Evolutionary conservation across 2,329 filamentous ascomycete genomes (phyloP), one percentile per base, ranked within the genome.

Genomic region (Grosmannia clavigera): DNA sequence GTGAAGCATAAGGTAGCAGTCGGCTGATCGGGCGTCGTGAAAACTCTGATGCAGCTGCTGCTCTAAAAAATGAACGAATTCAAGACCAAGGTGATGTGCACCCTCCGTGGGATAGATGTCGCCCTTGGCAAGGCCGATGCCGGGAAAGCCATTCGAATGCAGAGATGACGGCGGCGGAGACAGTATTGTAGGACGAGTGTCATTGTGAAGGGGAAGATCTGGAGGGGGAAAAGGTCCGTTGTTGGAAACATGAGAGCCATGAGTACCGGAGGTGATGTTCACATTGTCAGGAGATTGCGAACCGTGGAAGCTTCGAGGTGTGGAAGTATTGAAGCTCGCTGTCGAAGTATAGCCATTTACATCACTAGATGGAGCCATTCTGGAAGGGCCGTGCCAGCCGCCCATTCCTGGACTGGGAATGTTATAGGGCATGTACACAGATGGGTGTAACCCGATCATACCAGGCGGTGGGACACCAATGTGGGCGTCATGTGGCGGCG

Each of bases 271-370:
- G 1, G 54, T 61, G 5, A 60, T 61, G 12, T n/a, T 51, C 3
- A 46, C 33, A 19, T 60, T 60, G 51, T 65, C 64, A 11, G 64
- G 64, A 11, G 64, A 65, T 62, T 84, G 82, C 2, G 83, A 85
- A 43, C 78, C 82, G 60, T 83, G 82, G 66, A 82, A 83, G 69
- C 81, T 85, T 63, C 81, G 81, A 4, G 81, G 79, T 2, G 81
- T 83, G 1, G 78, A 76, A 2, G 81, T 79, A 3, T 77, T 78
- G 66, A 80, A 80, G 64, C 73, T 72, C 19, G 69, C 63, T 43
- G 68, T 69, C 12, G 59, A 60, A 0, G 43, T 33, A 35, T 55
- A 64, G 10, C 64, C 60, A 19, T 61, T 64, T 40, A 60, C 31
- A 2, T 62, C 63, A 12, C 50, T 38, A 6, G 27, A 40, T 3